These are phyloP conservation scores for Hymenoscyphus scutula DNA, from an alignment of 2,329 filamentous ascomycete genomes.

Conservation along the genomic window DNA sequence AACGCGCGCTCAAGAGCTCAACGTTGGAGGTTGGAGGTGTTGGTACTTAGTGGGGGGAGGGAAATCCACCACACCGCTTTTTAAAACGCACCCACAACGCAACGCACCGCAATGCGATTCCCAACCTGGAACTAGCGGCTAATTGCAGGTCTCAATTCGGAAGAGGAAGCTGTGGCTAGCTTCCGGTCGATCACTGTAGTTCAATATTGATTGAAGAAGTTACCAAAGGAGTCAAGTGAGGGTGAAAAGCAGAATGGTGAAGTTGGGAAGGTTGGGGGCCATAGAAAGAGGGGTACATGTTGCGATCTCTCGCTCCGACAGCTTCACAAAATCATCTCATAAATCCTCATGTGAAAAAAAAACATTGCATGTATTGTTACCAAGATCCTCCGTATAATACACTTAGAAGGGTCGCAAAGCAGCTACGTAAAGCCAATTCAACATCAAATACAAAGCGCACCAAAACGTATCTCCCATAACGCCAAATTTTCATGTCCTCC, in stretches of 20 bases:
- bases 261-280: too few relatives aligned
- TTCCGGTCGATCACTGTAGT: neutral
- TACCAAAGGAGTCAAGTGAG: neutral
- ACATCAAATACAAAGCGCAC: neutral
- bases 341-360: neutral
- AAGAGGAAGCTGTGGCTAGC: neutral
- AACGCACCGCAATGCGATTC: neutral
- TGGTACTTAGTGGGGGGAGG: slow-evolving; percentile 13
- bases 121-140: neutral
- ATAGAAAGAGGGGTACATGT: too few relatives aligned
- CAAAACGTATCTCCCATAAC: neutral
- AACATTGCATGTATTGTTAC: slow-evolving; percentile 4
- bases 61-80: slow-evolving; percentile 7
- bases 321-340: neutral
- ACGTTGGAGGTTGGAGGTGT: neutral
- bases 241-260: neutral
- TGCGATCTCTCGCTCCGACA: too few relatives aligned
- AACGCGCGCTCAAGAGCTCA: too few relatives aligned
- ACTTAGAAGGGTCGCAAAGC: neutral
- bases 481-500: slow-evolving; percentile 3
- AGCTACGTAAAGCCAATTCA: neutral
- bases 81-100: neutral
- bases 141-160: slow-evolving; percentile 1
- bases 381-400: slow-evolving; percentile 2
- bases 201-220: neutral